phyloP scores from a whole-genome alignment of 805 yeast genomes.

The Ascoidea rubescens region DNA sequence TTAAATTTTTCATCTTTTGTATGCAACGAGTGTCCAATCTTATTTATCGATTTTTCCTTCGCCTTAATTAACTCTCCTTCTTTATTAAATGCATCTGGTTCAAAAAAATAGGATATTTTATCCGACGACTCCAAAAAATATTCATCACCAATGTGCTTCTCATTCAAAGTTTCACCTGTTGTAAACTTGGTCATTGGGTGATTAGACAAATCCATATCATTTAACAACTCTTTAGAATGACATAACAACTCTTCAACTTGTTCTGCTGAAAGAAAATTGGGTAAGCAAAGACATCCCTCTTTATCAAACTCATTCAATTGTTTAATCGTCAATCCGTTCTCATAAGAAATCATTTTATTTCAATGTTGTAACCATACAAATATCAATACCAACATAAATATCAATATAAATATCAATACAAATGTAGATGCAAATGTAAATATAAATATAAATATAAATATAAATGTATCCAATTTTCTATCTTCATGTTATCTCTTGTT shows the following conservation, averaged over 20 bases:
- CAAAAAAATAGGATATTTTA: conserved; percentile 57
- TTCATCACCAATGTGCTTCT: conserved; percentile 56
- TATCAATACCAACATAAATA: too few species aligned
- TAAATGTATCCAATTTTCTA: too few species aligned
- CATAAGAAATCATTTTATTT: not conserved
- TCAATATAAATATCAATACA: too few species aligned
- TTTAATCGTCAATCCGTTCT: conserved; percentile 21
- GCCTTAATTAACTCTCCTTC: conserved; percentile 38
- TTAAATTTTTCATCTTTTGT: conserved; percentile 35
- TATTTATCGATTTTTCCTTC: conserved; percentile 47
- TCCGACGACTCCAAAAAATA: conserved; percentile 60
- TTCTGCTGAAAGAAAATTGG: conserved; percentile 32
- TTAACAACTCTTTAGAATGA: conserved; percentile 31
- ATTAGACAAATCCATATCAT: conserved; percentile 31
- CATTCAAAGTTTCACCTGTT: conserved; percentile 27
- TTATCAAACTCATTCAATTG: conserved; percentile 35
- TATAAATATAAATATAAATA: too few species aligned
- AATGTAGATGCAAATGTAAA: too few species aligned
- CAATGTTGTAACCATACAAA: not conserved
- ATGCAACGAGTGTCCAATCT: conserved; percentile 72
- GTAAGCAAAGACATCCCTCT: conserved; percentile 52
- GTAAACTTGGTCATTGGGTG: conserved; percentile 66
- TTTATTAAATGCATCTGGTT: conserved; percentile 49
- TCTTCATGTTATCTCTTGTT: too few species aligned
- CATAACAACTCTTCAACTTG: conserved; percentile 26